These are phyloP conservation scores for Leccinellum luteum DNA, from an alignment of 768 basidiomycete species.

Conservation along the genomic window DNA sequence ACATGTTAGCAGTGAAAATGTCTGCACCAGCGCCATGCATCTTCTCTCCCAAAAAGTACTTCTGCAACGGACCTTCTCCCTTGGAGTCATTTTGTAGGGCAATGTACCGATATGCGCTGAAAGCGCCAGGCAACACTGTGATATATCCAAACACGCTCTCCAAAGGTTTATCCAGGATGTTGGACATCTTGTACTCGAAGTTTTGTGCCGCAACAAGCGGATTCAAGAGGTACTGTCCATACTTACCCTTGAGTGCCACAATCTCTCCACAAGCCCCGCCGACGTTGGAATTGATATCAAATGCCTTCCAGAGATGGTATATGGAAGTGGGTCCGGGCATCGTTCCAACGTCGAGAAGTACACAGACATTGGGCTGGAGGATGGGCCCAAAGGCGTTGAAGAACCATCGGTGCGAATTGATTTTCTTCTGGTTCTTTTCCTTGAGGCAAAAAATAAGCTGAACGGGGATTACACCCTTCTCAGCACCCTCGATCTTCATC, in stretches of 20 bases:
- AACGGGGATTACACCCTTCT: slow-evolving; percentile 81
- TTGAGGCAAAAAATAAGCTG: slow-evolving; percentile 92
- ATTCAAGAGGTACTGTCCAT: slow-evolving; percentile 74
- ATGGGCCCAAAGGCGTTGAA: slow-evolving; percentile 87
- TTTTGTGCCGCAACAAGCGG: slow-evolving; percentile 90
- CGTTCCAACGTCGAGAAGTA: slow-evolving; percentile 84
- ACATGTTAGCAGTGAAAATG: slow-evolving; percentile 97
- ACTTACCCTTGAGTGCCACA: slow-evolving; percentile 86
- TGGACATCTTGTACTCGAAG: slow-evolving; percentile 93
- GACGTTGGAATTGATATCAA: slow-evolving; percentile 88
- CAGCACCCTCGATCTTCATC: slow-evolving; percentile 77
- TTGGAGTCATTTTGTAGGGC: slow-evolving; percentile 76
- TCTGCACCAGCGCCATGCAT: slow-evolving; percentile 87
- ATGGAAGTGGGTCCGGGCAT: slow-evolving; percentile 86
- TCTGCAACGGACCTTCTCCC: slow-evolving; percentile 87
- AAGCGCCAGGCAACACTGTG: slow-evolving; percentile 89
- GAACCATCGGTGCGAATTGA: slow-evolving; percentile 94
- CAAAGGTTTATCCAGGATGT: slow-evolving; percentile 90
- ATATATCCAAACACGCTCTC: slow-evolving; percentile 93
- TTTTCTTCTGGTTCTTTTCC: slow-evolving; percentile 94
- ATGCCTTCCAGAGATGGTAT: slow-evolving; percentile 94
- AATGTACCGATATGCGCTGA: slow-evolving; percentile 89
- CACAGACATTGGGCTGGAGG: slow-evolving; percentile 88
- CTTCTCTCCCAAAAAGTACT: slow-evolving; percentile 97
- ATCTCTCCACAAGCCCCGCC: slow-evolving; percentile 97